Evolutionary conservation across 208 protist genomes (phyloP), one percentile per base, ranked within the genome.

Genomic region (Acanthamoeba healyi): DNA sequence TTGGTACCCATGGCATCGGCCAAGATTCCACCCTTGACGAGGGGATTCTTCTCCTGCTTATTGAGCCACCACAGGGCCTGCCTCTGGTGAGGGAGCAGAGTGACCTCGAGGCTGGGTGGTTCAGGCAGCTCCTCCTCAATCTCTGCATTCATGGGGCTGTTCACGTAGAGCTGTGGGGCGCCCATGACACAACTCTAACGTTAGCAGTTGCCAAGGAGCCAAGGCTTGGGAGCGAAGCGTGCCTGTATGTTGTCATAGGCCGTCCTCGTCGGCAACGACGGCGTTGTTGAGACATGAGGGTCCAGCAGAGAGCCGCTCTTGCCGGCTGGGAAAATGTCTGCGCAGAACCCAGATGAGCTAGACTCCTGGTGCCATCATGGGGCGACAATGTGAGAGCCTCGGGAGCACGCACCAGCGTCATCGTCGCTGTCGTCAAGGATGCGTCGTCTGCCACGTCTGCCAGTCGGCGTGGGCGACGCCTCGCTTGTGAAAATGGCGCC

Each of bases 1-100:
- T n/a, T n/a, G n/a, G 42, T 42, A 82, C 72, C 72, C 72, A 82
- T 82, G 72, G 34, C 72, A 82, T 82, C 72, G 38, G 72, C 72
- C 38, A 82, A 32, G n/a, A 82, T 82, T 9, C 72, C 72, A 26
- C 72, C 72, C 38, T 82, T 82, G 72, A 6, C 42, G 24, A 54
- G 14, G n/a, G 72, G 17, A 10, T 42, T 22, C 26, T 70, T 70
- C 26, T 82, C 72, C 19, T 82, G 34, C 42, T 51, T 51, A 26
- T 54, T 15, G 36, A 82, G 42, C 72, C 72, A 82, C 72, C 42
- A 54, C 14, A 82, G 42, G 72, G 72, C 72, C 19, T 82, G 38
- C 72, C 72, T 38, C 42, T 82, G 72, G 72, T 82, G 72, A 6
- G 72, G 72, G 19, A 82, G 72, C 19, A 82, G 38, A 5, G 5